Evolutionary conservation across 225 moss, liverwort and hornwort genomes (phyloP).

Genomic region (Pleurozium schreberi): DNA sequence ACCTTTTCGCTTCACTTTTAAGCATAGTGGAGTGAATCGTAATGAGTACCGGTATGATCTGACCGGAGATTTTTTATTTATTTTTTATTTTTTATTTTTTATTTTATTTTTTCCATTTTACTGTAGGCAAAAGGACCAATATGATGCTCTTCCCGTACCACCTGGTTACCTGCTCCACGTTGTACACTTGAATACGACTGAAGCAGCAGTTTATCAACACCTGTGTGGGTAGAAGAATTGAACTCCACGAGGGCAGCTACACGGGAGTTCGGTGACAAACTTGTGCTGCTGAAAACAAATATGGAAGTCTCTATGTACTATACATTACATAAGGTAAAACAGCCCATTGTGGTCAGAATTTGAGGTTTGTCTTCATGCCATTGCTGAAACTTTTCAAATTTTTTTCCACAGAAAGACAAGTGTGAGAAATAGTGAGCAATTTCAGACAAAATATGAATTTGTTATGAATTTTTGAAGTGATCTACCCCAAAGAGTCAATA

Average conservation of each 20-base stretch:
- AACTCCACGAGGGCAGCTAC: background rate
- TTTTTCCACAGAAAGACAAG: too few species aligned
- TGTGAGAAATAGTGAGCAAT: too few species aligned
- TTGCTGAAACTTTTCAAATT: too few species aligned
- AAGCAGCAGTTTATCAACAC: background rate
- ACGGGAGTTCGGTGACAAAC: background rate
- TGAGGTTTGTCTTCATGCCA: too few species aligned
- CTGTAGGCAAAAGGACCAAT: background rate
- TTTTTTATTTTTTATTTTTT: too few species aligned
- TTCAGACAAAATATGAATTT: too few species aligned
- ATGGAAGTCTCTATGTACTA: background rate
- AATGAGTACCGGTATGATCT: background rate
- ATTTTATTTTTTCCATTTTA: background rate
- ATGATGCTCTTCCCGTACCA: background rate
- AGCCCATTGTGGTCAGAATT: too few species aligned
- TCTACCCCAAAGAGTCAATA: too few species aligned
- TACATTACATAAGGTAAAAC: too few species aligned
- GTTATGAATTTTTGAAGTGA: too few species aligned
- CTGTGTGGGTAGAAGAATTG: background rate
- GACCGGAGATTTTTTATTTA: background rate
- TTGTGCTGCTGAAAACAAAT: background rate
- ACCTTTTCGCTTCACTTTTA: background rate
- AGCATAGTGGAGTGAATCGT: background rate
- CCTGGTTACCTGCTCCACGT: background rate
- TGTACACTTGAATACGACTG: background rate